Conservation (phyloP, 805 yeast species). For the Groenewaldozyma salmanticensis region DNA sequence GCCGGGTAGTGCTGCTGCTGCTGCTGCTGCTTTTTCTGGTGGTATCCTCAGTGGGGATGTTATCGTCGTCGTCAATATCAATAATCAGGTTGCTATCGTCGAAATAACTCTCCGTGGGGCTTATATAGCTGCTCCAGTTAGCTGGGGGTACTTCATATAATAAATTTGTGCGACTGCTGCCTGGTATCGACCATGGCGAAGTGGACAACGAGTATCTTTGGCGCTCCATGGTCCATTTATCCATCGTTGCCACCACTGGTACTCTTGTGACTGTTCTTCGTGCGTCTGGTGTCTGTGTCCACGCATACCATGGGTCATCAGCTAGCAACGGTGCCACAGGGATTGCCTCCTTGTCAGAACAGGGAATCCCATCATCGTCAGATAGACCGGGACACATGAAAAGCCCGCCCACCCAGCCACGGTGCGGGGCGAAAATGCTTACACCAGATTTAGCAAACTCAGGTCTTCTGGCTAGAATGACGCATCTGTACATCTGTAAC, state of each 20-base stretch:
- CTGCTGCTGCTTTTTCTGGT: background rate
- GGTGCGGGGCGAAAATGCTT: background rate
- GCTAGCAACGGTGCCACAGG: slow-evolving; percentile 15
- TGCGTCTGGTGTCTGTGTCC: slow-evolving; percentile 12
- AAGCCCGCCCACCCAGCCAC: slow-evolving; percentile 18
- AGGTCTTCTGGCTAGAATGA: slow-evolving; percentile 14
- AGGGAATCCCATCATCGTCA: slow-evolving; percentile 10
- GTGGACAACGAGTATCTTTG: too few species aligned
- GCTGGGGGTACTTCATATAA: slow-evolving; percentile 1
- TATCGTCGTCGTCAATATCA: background rate
- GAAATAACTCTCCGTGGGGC: slow-evolving; percentile 11
- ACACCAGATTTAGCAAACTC: slow-evolving; percentile 6
- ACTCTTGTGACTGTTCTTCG: slow-evolving; percentile 9
- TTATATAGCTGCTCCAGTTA: slow-evolving; percentile 10
- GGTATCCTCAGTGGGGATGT: background rate
- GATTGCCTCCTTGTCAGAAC: slow-evolving; percentile 10
- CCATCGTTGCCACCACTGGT: slow-evolving; percentile 11
- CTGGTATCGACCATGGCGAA: too few species aligned
- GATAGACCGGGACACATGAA: slow-evolving; percentile 14
- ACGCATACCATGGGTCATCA: slow-evolving; percentile 12
- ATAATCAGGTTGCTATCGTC: slow-evolving; percentile 1
- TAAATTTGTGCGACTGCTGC: background rate
- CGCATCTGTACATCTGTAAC: slow-evolving; percentile 10
- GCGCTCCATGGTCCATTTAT: background rate
- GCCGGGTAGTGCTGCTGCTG: too few species aligned